Evolutionary conservation across 2,329 filamentous ascomycete species (phyloP).

Genomic region (Penicillium corylophilum): DNA sequence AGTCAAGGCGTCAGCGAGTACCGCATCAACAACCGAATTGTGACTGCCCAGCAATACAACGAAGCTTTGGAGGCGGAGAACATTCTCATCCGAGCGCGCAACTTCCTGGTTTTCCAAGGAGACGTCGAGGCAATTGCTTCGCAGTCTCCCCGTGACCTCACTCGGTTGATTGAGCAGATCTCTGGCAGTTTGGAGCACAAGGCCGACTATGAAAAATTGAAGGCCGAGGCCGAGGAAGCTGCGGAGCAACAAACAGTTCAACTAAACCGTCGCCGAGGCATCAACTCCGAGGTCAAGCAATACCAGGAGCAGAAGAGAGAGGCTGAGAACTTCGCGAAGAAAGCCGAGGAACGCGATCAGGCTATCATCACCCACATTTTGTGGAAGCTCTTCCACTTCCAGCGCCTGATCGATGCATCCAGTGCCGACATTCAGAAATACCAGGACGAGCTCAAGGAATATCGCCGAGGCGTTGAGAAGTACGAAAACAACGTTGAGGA

Average conservation of each 20-base stretch:
- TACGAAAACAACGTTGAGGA: conserved; percentile 78
- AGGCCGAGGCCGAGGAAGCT: conserved; percentile 80
- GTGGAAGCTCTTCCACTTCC: conserved; percentile 96
- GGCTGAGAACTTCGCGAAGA: conserved; percentile 88
- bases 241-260: conserved; percentile 86
- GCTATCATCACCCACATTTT: conserved; percentile 90
- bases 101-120: conserved; percentile 97
- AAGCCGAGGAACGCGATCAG: conserved; percentile 84
- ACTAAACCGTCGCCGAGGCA: conserved; percentile 82
- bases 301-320: conserved; percentile 97
- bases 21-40: conserved; percentile 88
- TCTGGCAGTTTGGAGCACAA: conserved; percentile 95
- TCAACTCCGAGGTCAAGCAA: conserved; percentile 97
- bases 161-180: conserved; percentile 92
- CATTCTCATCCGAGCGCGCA: conserved; percentile 95
- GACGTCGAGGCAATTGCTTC: conserved; percentile 96
- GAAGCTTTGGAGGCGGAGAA: conserved; percentile 88
- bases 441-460: conserved; percentile 91
- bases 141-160: conserved; percentile 91
- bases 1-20: conserved; percentile 88
- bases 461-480: conserved; percentile 80
- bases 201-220: conserved; percentile 86
- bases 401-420: conserved; percentile 88
- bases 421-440: conserved; percentile 87
- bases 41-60: conserved; percentile 90